phyloP scores from a whole-genome alignment of 768 basidiomycete genomes.

The Kondoa subrosea region DNA sequence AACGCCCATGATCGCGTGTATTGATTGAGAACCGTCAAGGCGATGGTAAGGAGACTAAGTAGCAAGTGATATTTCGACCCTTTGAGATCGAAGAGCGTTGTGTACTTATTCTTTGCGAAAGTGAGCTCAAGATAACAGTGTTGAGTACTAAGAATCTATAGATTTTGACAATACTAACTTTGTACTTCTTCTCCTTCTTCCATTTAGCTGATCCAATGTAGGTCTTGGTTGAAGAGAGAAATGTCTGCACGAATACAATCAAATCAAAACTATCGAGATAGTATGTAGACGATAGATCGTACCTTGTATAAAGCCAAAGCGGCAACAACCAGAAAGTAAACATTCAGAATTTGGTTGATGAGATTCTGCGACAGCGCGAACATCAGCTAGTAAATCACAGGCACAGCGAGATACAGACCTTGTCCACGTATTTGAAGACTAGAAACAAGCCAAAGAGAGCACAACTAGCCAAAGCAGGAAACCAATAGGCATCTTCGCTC shows the following conservation, averaged over 20 bases:
- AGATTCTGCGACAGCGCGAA: slow-evolving; percentile 27
- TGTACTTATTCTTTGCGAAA: slow-evolving; percentile 22
- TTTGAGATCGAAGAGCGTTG: slow-evolving; percentile 29
- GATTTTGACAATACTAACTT: slow-evolving; percentile 14
- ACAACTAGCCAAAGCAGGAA: background rate
- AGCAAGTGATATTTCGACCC: slow-evolving; percentile 37
- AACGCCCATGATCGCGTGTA: slow-evolving; percentile 50
- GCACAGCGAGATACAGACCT: no score
- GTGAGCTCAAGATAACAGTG: slow-evolving; percentile 10
- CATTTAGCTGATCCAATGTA: background rate
- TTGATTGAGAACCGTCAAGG: slow-evolving; percentile 52
- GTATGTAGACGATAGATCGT: no score
- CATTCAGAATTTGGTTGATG: slow-evolving; percentile 59
- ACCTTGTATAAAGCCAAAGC: slow-evolving; percentile 54
- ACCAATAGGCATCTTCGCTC: slow-evolving; percentile 14
- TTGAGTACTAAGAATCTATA: slow-evolving; percentile 27
- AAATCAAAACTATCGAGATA: no score
- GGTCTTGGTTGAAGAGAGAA: background rate
- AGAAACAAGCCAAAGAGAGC: slow-evolving; percentile 23
- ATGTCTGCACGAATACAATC: background rate
- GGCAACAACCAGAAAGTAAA: slow-evolving; percentile 37
- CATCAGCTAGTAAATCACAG: background rate
- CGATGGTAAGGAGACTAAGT: slow-evolving; percentile 37
- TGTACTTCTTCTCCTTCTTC: background rate
- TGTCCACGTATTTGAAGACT: slow-evolving; percentile 27